A percentile compares a stretch with the other conserved stretches of the same genome.
Conservation (phyloP, 257 asterid genomes). For the Linderniella brevidens region DNA sequence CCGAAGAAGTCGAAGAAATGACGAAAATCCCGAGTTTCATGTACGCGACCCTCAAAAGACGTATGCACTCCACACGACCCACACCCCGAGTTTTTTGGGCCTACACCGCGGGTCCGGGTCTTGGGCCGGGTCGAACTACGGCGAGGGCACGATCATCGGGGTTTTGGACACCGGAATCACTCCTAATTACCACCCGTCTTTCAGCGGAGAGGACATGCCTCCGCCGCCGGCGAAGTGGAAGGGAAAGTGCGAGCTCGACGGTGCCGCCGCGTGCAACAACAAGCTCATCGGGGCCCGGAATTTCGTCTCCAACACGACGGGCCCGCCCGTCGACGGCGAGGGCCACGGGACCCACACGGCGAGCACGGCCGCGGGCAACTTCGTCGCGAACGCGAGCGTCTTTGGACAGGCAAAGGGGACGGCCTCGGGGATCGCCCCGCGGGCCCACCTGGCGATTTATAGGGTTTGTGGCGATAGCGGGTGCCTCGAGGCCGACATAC, state of each 20-base stretch:
- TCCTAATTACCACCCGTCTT: slow-evolving; percentile 28
- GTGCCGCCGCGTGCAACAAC: slow-evolving; percentile 18
- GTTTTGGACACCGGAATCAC: slow-evolving; percentile 26
- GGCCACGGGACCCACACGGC: slow-evolving; percentile 58
- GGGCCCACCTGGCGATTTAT: slow-evolving; percentile 21
- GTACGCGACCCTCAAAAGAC: slow-evolving; percentile 14
- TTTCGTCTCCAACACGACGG: neutral
- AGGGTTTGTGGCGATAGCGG: slow-evolving; percentile 7
- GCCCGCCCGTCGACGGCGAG: slow-evolving; percentile 9
- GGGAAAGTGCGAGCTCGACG: slow-evolving; percentile 23
- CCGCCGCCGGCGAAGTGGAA: slow-evolving; percentile 43
- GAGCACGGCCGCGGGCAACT: slow-evolving; percentile 36
- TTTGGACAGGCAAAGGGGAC: slow-evolving; percentile 32
- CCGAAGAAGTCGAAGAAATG: slow-evolving; percentile 19
- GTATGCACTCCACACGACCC: slow-evolving; percentile 25
- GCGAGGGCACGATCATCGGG: slow-evolving; percentile 33
- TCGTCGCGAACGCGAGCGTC: slow-evolving; percentile 22
- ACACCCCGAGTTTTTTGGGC: slow-evolving; percentile 32
- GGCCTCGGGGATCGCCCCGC: slow-evolving; percentile 25
- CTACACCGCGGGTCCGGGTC: slow-evolving; percentile 22
- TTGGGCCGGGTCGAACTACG: slow-evolving; percentile 29
- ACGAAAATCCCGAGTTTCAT: slow-evolving; percentile 13
- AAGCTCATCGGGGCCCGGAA: slow-evolving; percentile 27
- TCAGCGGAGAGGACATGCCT: slow-evolving; percentile 29
- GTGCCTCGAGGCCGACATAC: slow-evolving; percentile 11